phyloP scores from a whole-genome alignment of 2,329 filamentous ascomycete genomes.

The Fusarium pilosicola region DNA sequence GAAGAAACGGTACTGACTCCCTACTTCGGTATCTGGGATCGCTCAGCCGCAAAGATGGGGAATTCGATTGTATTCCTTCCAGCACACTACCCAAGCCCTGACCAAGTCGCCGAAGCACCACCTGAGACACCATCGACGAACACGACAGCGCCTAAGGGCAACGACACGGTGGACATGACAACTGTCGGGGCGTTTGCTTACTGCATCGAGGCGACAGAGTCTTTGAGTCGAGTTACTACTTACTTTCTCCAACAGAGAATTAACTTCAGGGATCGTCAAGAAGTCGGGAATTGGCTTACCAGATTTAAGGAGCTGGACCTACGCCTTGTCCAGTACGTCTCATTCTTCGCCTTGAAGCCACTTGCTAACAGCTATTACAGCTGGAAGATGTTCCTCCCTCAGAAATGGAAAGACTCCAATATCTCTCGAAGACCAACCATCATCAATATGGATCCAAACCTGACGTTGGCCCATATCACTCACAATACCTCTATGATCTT shows the following conservation, averaged over 20 bases:
- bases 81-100: constrained; percentile 44
- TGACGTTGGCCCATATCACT: constrained; percentile 60
- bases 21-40: constrained; percentile 58
- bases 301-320: constrained; percentile 60
- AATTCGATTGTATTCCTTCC: constrained; percentile 53
- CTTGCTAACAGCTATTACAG: neutral
- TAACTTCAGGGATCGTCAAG: constrained; percentile 51
- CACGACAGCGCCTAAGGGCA: neutral
- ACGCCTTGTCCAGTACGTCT: constrained; percentile 53
- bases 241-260: constrained; percentile 58
- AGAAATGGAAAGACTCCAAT: constrained; percentile 50
- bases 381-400: constrained; percentile 49
- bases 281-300: constrained; percentile 56
- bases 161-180: constrained; percentile 44
- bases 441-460: constrained; percentile 58
- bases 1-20: constrained; percentile 52
- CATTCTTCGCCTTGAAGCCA: rapidly evolving
- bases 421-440: constrained; percentile 41
- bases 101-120: constrained; percentile 16
- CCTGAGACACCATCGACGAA: constrained; percentile 13
- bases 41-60: constrained; percentile 51
- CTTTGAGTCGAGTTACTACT: constrained; percentile 55
- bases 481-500: constrained; percentile 62
- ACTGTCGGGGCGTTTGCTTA: constrained; percentile 59
- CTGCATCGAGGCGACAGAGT: constrained; percentile 59